phyloP scores from a whole-genome alignment of 768 basidiomycete species.

The Leccinum olivaceopallidum region DNA sequence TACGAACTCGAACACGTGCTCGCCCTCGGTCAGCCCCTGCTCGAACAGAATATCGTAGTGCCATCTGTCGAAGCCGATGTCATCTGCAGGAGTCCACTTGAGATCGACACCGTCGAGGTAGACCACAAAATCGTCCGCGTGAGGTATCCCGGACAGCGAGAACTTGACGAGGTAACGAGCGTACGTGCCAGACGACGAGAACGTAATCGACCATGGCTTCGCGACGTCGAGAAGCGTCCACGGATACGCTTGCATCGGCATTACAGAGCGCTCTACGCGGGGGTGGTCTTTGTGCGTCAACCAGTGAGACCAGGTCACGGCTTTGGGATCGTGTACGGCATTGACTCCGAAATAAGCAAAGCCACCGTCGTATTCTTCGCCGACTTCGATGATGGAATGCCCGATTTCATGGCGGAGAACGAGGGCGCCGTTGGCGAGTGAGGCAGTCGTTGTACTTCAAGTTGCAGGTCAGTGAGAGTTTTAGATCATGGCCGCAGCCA shows the following conservation, averaged over 20 bases:
- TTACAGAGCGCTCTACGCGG: constrained; percentile 65
- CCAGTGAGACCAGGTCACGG: constrained; percentile 74
- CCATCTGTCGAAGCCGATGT: constrained; percentile 72
- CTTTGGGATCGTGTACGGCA: constrained; percentile 45
- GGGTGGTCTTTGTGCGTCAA: constrained; percentile 41
- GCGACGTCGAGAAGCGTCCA: constrained; percentile 71
- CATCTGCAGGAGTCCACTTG: constrained; percentile 48
- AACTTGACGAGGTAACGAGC: constrained; percentile 62
- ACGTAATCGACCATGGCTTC: constrained; percentile 57
- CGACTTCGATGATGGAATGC: constrained; percentile 75
- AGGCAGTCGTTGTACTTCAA: constrained; percentile 75
- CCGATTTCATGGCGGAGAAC: constrained; percentile 81
- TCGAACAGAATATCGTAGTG: constrained; percentile 62
- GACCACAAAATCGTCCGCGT: constrained; percentile 51
- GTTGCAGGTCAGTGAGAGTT: neutral
- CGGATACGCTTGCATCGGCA: constrained; percentile 75
- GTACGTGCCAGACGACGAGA: constrained; percentile 65
- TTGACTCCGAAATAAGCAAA: constrained; percentile 72
- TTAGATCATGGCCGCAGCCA: neutral
- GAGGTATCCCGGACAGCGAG: constrained; percentile 71
- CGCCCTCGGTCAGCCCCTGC: constrained; percentile 44
- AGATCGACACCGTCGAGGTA: constrained; percentile 62
- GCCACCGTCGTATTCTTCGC: constrained; percentile 85
- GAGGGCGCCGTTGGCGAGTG: constrained; percentile 68
- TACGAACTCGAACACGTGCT: constrained; percentile 59